Conservation (phyloP, 2,329 filamentous ascomycete species). For the Colletotrichum musicola region DNA sequence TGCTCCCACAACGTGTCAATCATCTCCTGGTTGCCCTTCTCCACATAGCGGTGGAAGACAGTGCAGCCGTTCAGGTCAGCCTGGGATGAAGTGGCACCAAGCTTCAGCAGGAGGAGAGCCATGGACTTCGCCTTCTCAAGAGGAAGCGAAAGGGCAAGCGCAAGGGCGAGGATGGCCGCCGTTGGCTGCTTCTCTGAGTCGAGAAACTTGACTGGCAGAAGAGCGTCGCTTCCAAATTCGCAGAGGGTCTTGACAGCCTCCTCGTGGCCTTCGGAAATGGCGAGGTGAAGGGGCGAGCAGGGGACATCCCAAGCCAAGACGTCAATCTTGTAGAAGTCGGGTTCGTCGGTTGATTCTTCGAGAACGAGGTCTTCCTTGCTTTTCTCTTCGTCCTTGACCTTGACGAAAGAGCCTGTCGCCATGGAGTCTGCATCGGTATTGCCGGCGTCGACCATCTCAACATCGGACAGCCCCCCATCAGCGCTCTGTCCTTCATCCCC, state of each 20-base stretch:
- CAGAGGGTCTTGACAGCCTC: slow-evolving; percentile 78
- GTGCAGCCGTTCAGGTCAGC: slow-evolving; percentile 75
- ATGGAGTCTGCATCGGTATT: slow-evolving; percentile 67
- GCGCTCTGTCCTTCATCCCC: slow-evolving; percentile 53
- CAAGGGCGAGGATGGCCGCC: slow-evolving; percentile 76
- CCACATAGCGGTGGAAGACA: slow-evolving; percentile 74
- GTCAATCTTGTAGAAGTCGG: slow-evolving; percentile 85
- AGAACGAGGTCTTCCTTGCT: slow-evolving; percentile 54
- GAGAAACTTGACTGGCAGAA: slow-evolving; percentile 79
- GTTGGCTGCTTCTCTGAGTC: slow-evolving; percentile 61
- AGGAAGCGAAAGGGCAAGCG: slow-evolving; percentile 75
- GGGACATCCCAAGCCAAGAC: slow-evolving; percentile 84
- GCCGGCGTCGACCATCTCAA: slow-evolving; percentile 59
- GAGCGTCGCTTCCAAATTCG: slow-evolving; percentile 81
- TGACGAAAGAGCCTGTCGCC: slow-evolving; percentile 81
- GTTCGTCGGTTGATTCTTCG: slow-evolving; percentile 71
- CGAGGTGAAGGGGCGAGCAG: slow-evolving; percentile 81
- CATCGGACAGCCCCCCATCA: slow-evolving; percentile 52
- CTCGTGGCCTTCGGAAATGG: slow-evolving; percentile 79
- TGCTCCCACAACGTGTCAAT: slow-evolving; percentile 64
- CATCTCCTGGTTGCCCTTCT: slow-evolving; percentile 60
- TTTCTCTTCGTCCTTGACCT: slow-evolving; percentile 66
- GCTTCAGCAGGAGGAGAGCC: slow-evolving; percentile 71
- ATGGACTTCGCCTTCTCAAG: slow-evolving; percentile 74
- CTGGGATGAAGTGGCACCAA: slow-evolving; percentile 81